Evolutionary conservation across 2,329 filamentous ascomycete species (phyloP).

Genomic region (Penicillium sp.): DNA sequence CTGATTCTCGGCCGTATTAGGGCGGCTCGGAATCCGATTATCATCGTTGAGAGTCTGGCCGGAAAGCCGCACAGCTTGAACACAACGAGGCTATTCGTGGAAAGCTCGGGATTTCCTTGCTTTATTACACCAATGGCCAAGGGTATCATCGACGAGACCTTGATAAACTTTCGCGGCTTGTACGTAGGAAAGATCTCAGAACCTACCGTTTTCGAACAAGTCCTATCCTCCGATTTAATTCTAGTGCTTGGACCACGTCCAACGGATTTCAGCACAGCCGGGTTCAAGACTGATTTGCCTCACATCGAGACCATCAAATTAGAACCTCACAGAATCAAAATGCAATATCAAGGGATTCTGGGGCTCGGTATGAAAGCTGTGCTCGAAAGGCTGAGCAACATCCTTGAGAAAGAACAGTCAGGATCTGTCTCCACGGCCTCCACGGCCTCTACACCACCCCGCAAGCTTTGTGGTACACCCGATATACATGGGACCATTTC

Average conservation of each 20-base stretch:
- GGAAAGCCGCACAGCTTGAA: constrained; percentile 69
- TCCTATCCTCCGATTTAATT: constrained; percentile 34
- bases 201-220: constrained; percentile 37
- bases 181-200: constrained; percentile 72
- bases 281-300: constrained; percentile 74
- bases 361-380: constrained; percentile 73
- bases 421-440: not conserved
- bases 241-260: constrained; percentile 36
- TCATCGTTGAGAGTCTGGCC: constrained; percentile 77
- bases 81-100: constrained; percentile 68
- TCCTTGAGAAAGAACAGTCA: constrained; percentile 57
- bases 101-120: constrained; percentile 69
- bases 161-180: constrained; percentile 71
- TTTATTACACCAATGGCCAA: constrained; percentile 89
- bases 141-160: constrained; percentile 70
- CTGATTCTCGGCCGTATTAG: constrained; percentile 70
- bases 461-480: not conserved
- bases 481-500: not conserved
- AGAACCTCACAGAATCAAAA: constrained; percentile 67
- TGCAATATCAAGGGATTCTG: constrained; percentile 72
- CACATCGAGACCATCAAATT: constrained; percentile 71
- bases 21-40: constrained; percentile 67
- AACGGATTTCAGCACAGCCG: constrained; percentile 53
- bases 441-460: constrained; percentile 22
- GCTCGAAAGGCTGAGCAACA: constrained; percentile 64